Evolutionary conservation across 2,329 filamentous ascomycete genomes (phyloP), one percentile per base, ranked within the genome.

Genomic region (Colletotrichum cuscutae): DNA sequence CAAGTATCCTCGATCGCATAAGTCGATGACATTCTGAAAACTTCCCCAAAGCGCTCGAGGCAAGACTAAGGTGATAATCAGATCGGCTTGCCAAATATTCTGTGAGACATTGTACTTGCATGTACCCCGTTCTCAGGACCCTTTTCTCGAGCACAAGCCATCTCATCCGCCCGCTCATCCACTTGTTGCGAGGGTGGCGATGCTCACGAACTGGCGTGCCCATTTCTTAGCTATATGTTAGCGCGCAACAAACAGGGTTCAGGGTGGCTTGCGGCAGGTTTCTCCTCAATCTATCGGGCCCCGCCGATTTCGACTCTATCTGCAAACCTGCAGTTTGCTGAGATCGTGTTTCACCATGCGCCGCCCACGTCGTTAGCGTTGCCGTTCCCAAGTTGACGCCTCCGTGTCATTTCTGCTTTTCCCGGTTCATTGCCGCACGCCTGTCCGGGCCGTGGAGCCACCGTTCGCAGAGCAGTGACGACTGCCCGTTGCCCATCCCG

Each of bases 221-320:
- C 66, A 70, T 65, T 71, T 61, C 66, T 71, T 61, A 53, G 56
- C 56, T 71, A 61, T 61, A n/a, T 1, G 70, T 54, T 65, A 54
- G 61, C 62, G 60, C 66, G 15, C 71, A 46, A 46, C 37, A 52
- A 26, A 28, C 60, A 70, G 61, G 66, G 66, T 65, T 28, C 60
- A 60, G 32, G 60, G 71, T 61, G 70, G 70, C 70, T 72, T 69
- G 60, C 60, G 53, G 65, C 70, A 65, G 32, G 54, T 49, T 56
- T 56, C 60, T 65, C 57, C n/a, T 70, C 32, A 30, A 24, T 32
- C n/a, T 19, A 7, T 57, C 19, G 54, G 37, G 37, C 59, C 60
- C 32, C 46, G 35, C 54, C 60, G 26, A 52, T 72, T 60, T 49
- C 35, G 24, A 52, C 56, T 54, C 22, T 35, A n/a, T 24, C 59